Percentiles rank a stretch among this genome's conserved stretches.
Evolutionary conservation across 768 basidiomycete genomes (phyloP).

Genomic region (Kwoniella pini): DNA sequence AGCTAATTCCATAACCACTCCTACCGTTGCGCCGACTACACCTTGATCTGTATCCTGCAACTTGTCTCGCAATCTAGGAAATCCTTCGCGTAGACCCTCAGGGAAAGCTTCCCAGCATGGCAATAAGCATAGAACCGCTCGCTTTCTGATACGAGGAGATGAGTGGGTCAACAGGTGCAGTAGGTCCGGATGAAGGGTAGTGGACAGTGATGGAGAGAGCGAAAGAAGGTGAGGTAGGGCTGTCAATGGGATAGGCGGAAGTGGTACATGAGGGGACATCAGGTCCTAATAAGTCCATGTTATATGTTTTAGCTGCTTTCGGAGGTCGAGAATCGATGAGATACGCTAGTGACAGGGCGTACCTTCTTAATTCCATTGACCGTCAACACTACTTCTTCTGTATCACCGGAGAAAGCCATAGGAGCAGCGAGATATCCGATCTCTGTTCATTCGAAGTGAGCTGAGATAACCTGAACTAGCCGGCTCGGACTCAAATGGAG

Average conservation of each 20-base stretch:
- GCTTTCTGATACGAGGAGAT: slow-evolving; percentile 68
- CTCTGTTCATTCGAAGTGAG: slow-evolving; percentile 50
- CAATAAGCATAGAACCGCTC: slow-evolving; percentile 81
- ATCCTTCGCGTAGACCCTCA: slow-evolving; percentile 67
- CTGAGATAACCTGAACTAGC: not conserved
- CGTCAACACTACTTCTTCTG: slow-evolving; percentile 95
- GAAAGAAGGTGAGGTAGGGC: slow-evolving; percentile 48
- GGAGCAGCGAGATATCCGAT: slow-evolving; percentile 93
- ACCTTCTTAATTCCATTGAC: slow-evolving; percentile 66
- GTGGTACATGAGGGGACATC: slow-evolving; percentile 42
- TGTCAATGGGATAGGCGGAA: slow-evolving; percentile 49
- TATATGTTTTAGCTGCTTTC: no score
- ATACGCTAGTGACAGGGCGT: not conserved
- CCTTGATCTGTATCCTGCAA: slow-evolving; percentile 63
- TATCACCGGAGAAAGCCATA: slow-evolving; percentile 88
- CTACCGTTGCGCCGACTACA: slow-evolving; percentile 91
- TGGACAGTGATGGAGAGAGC: slow-evolving; percentile 54
- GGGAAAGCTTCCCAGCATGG: slow-evolving; percentile 80
- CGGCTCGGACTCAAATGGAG: not conserved
- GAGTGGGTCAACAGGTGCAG: slow-evolving; percentile 58
- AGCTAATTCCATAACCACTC: slow-evolving; percentile 89
- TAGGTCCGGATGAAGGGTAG: slow-evolving; percentile 88
- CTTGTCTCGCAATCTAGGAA: slow-evolving; percentile 66
- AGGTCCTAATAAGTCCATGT: slow-evolving; percentile 27
- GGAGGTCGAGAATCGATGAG: no score